Base-by-base conservation (phyloP, 306 rosid species). In the Coriaria nepalensis region DNA sequence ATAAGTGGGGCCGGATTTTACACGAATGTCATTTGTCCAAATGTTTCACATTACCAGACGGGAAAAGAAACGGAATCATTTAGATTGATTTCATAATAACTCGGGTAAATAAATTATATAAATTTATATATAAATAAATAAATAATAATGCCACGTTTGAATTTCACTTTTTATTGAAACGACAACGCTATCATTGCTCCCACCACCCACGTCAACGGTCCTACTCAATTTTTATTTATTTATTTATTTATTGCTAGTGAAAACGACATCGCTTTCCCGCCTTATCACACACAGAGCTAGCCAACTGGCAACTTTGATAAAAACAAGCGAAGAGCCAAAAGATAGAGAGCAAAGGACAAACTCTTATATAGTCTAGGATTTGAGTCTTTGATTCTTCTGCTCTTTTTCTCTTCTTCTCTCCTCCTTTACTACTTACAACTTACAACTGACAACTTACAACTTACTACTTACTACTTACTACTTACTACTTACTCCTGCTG, bases 271-370 rank as follows among this genome's bases (percentile, higher is more conserved):
- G 33, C 48, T 33, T 38, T 65, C 61, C 45, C 46, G 40, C 57
- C 54, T 55, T 56, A 72, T 37, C 73, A 57, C 73, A 64, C 74
- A 68, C 75, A 69, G 73, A 53, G 65, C 68, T 40, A 63, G 79
- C 87, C 96, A 83, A 83, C 94, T 83, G 93, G 94, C 96, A 78
- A 51, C 56, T 69, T 77, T 63, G 82, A 80, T 78, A 63, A 72
- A 78, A 68, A 76, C 66, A 61, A 69, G 55, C 64, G 69, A 80
- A 64, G 62, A 74, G 76, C 78, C 73, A 76, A 73, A 73, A 69
- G 75, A 65, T 67, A 67, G 68, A 67, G 68, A 77, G 79, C 75
- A 55, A 59, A 66, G 68, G 93, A 83, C 80, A 83, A 42, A 66
- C 63, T 49, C 3, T 20, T 20, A 1, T 20, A 1, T 50, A 68